phyloP scores from a whole-genome alignment of 805 yeast species.

The Deakozyma indianensis region DNA sequence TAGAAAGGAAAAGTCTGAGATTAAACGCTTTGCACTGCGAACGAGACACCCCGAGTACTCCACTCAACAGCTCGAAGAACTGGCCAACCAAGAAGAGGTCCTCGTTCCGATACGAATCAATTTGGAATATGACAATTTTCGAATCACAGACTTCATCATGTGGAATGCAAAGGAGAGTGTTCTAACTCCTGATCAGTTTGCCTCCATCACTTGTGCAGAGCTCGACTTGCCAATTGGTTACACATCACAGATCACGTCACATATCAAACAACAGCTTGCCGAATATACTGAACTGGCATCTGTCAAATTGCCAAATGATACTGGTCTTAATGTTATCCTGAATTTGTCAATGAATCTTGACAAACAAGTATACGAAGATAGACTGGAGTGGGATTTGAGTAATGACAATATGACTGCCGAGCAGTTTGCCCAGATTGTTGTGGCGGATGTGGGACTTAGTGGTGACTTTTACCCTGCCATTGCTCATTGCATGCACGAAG shows the following conservation, averaged over 20 bases:
- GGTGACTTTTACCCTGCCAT: conserved; percentile 85
- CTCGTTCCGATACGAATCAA: conserved; percentile 55
- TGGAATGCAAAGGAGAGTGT: conserved; percentile 59
- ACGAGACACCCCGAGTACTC: conserved; percentile 24
- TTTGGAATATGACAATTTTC: conserved; percentile 39
- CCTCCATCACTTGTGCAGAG: conserved; percentile 65
- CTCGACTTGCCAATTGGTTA: conserved; percentile 57
- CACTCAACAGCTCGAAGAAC: conserved; percentile 23
- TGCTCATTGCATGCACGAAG: conserved; percentile 74
- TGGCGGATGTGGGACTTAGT: conserved; percentile 67
- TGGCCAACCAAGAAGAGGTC: conserved; percentile 27
- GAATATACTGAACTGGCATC: conserved; percentile 52
- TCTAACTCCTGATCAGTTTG: conserved; percentile 60
- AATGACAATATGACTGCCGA: conserved; percentile 53
- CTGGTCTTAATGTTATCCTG: conserved; percentile 59
- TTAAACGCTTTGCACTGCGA: conserved; percentile 26
- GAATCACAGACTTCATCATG: conserved; percentile 51
- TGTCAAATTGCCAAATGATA: conserved; percentile 52
- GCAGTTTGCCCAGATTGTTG: conserved; percentile 66
- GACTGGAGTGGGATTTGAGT: conserved; percentile 82
- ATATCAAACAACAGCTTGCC: conserved; percentile 69
- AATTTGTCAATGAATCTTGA: conserved; percentile 73
- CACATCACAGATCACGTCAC: conserved; percentile 48
- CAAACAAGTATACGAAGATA: conserved; percentile 75
- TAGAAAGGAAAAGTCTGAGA: conserved; percentile 12